phyloP scores from a whole-genome alignment of 192 early-diverging fungal genomes.

The Umbelopsis sp. region DNA sequence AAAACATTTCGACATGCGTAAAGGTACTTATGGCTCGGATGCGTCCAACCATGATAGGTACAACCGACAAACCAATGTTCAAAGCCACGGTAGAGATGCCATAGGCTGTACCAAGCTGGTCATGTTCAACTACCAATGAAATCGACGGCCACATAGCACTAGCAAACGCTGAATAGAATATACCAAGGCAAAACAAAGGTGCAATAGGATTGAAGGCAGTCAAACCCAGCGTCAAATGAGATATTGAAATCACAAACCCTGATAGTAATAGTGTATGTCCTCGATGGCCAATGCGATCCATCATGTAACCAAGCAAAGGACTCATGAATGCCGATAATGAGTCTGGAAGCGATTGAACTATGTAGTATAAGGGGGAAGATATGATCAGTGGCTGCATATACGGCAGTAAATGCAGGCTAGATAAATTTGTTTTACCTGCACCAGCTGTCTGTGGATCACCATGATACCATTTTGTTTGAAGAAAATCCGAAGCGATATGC shows the following conservation, averaged over 20 bases:
- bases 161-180: slow-evolving; percentile 61
- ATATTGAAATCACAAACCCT: slow-evolving; percentile 44
- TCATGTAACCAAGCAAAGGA: slow-evolving; percentile 55
- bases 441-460: slow-evolving; percentile 58
- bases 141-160: slow-evolving; percentile 69
- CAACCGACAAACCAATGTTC: slow-evolving; percentile 57
- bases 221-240: slow-evolving; percentile 52
- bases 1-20: slow-evolving; percentile 31
- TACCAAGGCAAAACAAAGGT: slow-evolving; percentile 55
- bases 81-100: slow-evolving; percentile 63
- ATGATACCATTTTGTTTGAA: slow-evolving; percentile 65
- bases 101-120: slow-evolving; percentile 72
- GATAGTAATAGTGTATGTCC: slow-evolving; percentile 50
- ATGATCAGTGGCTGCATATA: not conserved
- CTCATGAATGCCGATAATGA: slow-evolving; percentile 60
- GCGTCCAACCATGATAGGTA: slow-evolving; percentile 63
- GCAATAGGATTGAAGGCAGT: slow-evolving; percentile 47
- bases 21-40: slow-evolving; percentile 42
- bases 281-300: slow-evolving; percentile 59
- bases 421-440: slow-evolving; percentile 42
- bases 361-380: not conserved
- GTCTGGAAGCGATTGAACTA: slow-evolving; percentile 68
- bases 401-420: not conserved
- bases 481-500: slow-evolving; percentile 66
- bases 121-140: slow-evolving; percentile 56